Conservation (phyloP, 176 grass and related monocot species). For the Chrysopogon serrulatus region DNA sequence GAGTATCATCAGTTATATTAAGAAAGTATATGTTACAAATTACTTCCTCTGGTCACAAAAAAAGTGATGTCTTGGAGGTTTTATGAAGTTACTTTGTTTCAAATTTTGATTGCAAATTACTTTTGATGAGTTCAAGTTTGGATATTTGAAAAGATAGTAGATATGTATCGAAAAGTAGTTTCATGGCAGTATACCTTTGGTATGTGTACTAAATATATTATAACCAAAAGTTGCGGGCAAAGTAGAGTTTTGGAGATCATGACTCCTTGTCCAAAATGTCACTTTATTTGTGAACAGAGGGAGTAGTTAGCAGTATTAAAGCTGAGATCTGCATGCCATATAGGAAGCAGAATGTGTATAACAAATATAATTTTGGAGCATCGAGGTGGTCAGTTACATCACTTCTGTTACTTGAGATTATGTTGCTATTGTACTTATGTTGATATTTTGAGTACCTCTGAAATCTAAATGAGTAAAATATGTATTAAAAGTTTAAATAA, state of each 20-base stretch:
- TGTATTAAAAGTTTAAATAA: constrained; percentile 14
- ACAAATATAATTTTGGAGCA: background rate
- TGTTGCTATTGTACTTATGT: background rate
- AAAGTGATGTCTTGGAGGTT: background rate
- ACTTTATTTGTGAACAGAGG: background rate
- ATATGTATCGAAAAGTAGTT: background rate
- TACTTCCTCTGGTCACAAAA: background rate
- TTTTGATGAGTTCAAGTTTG: background rate
- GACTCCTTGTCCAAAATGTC: background rate
- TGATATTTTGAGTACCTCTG: background rate
- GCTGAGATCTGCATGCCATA: background rate
- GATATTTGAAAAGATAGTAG: background rate
- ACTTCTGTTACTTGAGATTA: background rate
- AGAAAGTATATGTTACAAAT: background rate
- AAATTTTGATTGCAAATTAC: background rate
- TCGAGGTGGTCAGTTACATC: background rate
- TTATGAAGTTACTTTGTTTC: background rate
- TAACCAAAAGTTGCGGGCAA: background rate
- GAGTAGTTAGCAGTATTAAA: background rate
- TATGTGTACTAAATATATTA: background rate
- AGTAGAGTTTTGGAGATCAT: background rate
- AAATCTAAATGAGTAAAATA: constrained; percentile 14
- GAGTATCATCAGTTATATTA: background rate
- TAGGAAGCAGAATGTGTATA: background rate
- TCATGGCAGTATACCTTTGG: background rate